Evolutionary conservation across 495 filamentous ascomycete species (phyloP), one percentile per base, ranked within the genome.

Genomic region (Diplogelasinospora grovesii): DNA sequence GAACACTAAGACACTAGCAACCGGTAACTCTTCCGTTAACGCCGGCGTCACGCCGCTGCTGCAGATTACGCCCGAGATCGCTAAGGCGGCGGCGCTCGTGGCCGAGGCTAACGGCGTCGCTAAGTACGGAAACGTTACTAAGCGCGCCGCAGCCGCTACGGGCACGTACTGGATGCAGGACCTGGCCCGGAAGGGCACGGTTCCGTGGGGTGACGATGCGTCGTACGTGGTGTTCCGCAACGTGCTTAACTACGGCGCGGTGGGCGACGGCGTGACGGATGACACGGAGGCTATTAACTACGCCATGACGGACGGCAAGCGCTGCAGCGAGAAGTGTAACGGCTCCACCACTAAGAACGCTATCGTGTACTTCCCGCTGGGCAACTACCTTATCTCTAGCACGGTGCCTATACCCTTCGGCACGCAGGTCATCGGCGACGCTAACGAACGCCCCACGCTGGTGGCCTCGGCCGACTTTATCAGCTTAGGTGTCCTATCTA

Each of bases 401-500:
- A 75, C 79, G 1, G 75, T 88, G 34, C 50, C 78, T 4, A 74
- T 82, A 52, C 77, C 72, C 41, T 89, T 86, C 60, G 80, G 82
- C 51, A 83, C 83, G 6, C 84, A 89, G 52, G 66, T 89, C 26
- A 66, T 88, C 3, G 84, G 84, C 36, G 84, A 95, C 61, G 63
- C 70, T 23, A 57, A 68, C 23, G 64, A 76, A 41, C 45, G 80
- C 4, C 89, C 89, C 1, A 61, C 77, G 1, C 69, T 95, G 60
- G 83, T 86, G 64, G 88, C 80, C 1, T 57, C 75, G 3, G 47
- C 78, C 1, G 59, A 59, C 43, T 95, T 95, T 53, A 26, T 63
- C 3, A 88, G 89, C 38, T 89, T 94, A 53, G 88, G 77, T 13
- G 69, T 95, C 13, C 83, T 95, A 48, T 87, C 93, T 48, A 69